Conservation (phyloP, 768 basidiomycete genomes). For the Xanthoconium purpureum region DNA sequence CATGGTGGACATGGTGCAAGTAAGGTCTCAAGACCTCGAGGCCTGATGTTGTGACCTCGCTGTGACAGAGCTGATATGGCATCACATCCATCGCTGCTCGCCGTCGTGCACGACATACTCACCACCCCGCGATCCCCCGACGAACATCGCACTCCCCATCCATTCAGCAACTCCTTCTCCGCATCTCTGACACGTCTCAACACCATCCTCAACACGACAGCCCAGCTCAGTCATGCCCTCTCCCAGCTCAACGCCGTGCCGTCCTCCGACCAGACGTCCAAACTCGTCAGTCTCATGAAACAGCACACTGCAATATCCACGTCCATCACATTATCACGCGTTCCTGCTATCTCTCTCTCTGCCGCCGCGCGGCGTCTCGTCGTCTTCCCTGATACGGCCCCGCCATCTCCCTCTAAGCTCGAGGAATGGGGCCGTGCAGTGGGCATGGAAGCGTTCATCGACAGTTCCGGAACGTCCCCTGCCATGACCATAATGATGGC, state of each 20-base stretch:
- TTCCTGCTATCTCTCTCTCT: conserved; percentile 20
- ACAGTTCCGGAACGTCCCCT: conserved; percentile 42
- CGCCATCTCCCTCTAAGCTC: conserved; percentile 38
- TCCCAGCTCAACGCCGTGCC: conserved; percentile 42
- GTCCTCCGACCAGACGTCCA: conserved; percentile 55
- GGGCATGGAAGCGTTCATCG: conserved; percentile 75
- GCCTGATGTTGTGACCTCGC: too few species aligned
- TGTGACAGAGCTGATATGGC: not conserved
- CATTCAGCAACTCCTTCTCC: conserved; percentile 24
- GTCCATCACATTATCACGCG: conserved; percentile 27
- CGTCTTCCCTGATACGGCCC: conserved; percentile 30
- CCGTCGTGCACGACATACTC: conserved; percentile 27
- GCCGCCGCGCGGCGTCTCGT: conserved; percentile 14
- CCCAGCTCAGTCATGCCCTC: conserved; percentile 54
- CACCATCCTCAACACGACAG: conserved; percentile 48
- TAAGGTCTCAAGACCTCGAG: too few species aligned
- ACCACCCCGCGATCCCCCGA: conserved; percentile 19
- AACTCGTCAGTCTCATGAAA: conserved; percentile 64
- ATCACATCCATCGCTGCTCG: conserved; percentile 23
- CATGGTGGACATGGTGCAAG: not conserved
- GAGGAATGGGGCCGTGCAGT: conserved; percentile 59
- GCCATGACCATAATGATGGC: conserved; percentile 60
- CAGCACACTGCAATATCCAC: conserved; percentile 51
- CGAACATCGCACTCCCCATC: conserved; percentile 17
- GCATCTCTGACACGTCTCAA: conserved; percentile 38